A percentile compares a stretch with the other conserved stretches of the same genome.
Evolutionary conservation across 495 filamentous ascomycete species (phyloP).

Genomic region (Hypoxylon perforatum): DNA sequence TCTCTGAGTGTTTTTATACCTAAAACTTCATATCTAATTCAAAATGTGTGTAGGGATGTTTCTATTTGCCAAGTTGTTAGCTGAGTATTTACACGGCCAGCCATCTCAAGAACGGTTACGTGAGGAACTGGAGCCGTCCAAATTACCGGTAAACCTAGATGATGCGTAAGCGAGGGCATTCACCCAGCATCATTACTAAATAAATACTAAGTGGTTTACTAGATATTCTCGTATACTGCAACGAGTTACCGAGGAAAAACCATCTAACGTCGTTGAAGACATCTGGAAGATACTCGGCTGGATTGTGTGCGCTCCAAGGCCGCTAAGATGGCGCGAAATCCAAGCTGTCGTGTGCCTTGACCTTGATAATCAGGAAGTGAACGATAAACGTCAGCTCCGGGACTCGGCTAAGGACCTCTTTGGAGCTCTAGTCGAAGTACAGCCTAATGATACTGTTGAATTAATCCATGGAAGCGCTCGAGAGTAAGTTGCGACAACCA

Average conservation of each 20-base stretch:
- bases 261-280: background rate
- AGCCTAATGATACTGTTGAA: conserved; percentile 47
- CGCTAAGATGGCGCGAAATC: conserved; percentile 59
- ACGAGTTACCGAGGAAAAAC: conserved; percentile 17
- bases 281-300: conserved; percentile 53
- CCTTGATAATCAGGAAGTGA: conserved; percentile 31
- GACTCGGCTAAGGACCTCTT: conserved; percentile 53
- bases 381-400: conserved; percentile 42
- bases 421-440: conserved; percentile 55
- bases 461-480: conserved; percentile 59
- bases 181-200: background rate
- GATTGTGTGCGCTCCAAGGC: conserved; percentile 56
- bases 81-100: conserved; percentile 51
- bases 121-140: conserved; percentile 42
- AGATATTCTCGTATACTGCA: background rate
- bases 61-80: conserved; percentile 57
- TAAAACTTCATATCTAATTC: too few relatives aligned
- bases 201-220: background rate
- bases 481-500: conserved; percentile 43
- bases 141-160: conserved; percentile 12
- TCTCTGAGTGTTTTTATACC: too few relatives aligned
- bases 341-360: conserved; percentile 54
- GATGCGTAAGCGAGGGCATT: conserved; percentile 7
- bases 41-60: conserved; percentile 56
- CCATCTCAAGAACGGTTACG: conserved; percentile 40